These are phyloP conservation scores for Erodium moschatum DNA, from an alignment of 441 rosid genomes.

Conservation along the genomic window DNA sequence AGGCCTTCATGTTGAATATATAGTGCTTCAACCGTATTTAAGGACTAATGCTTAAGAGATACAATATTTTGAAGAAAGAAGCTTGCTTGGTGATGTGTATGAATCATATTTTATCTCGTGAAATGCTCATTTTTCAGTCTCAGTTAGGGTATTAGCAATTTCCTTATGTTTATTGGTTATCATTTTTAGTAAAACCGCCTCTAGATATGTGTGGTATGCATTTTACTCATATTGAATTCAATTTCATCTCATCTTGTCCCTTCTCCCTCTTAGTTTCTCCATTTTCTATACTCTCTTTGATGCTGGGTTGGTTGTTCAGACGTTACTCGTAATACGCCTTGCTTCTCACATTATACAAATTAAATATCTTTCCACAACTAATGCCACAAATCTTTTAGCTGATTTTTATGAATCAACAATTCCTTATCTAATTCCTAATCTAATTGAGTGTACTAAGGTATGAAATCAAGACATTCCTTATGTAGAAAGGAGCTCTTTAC, in stretches of 20 bases:
- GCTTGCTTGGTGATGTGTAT: neutral
- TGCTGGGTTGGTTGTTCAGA: neutral
- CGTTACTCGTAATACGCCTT: neutral
- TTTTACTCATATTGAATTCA: neutral
- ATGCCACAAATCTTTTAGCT: too few relatives aligned
- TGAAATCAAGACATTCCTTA: too few relatives aligned
- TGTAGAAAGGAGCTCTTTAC: too few relatives aligned
- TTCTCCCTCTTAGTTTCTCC: neutral
- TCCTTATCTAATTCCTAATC: too few relatives aligned
- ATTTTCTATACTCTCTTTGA: neutral
- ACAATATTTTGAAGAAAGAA: neutral
- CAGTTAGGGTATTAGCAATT: neutral
- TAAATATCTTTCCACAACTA: too few relatives aligned
- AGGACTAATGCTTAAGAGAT: neutral
- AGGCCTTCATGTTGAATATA: conserved; percentile 1
- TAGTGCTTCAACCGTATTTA: neutral
- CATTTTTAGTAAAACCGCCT: conserved; percentile 4
- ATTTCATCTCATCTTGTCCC: neutral
- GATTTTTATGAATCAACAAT: too few relatives aligned
- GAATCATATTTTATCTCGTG: neutral
- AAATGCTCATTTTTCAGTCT: conserved; percentile 5
- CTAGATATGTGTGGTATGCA: neutral
- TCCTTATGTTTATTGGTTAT: neutral
- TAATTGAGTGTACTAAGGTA: too few relatives aligned
- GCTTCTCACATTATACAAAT: too few relatives aligned